Conservation (phyloP, 306 rosid genomes). For the Comarum palustre region DNA sequence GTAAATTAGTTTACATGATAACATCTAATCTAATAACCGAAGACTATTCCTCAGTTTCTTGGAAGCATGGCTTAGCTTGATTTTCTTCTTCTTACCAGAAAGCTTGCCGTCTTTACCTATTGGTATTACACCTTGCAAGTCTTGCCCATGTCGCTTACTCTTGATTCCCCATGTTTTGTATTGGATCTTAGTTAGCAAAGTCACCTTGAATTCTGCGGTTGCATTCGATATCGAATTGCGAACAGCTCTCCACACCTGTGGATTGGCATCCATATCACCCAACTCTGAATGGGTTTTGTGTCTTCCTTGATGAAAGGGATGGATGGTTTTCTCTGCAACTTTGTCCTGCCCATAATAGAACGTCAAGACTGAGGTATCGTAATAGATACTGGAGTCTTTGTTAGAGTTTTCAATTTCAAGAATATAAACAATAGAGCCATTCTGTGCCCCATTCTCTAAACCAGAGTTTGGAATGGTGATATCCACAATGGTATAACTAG, state of each 20-base stretch:
- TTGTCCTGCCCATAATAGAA: constrained; percentile 37
- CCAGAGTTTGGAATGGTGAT: constrained; percentile 30
- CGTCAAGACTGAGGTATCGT: constrained; percentile 26
- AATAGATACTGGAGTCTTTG: constrained; percentile 39
- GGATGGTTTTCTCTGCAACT: constrained; percentile 35
- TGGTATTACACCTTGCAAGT: constrained; percentile 24
- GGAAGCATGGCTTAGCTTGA: constrained; percentile 16
- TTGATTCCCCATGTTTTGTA: constrained; percentile 51
- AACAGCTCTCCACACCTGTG: constrained; percentile 29
- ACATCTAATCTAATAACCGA: background rate
- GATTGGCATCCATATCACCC: constrained; percentile 11
- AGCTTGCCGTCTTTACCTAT: constrained; percentile 46
- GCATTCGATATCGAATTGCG: constrained; percentile 32
- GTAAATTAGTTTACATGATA: background rate
- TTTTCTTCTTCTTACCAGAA: constrained; percentile 41
- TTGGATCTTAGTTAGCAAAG: constrained; percentile 27
- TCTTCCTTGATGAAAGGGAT: constrained; percentile 33
- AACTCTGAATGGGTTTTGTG: constrained; percentile 5
- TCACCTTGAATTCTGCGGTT: constrained; percentile 42
- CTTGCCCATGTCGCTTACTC: constrained; percentile 42
- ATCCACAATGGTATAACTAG: constrained; percentile 31
- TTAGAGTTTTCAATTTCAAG: constrained; percentile 44
- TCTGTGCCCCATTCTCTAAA: constrained; percentile 8
- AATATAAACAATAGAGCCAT: constrained; percentile 27
- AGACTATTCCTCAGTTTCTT: constrained; percentile 12